Conservation (phyloP, 1,284 basidiomycete species). For the Ustilago sp. region DNA sequence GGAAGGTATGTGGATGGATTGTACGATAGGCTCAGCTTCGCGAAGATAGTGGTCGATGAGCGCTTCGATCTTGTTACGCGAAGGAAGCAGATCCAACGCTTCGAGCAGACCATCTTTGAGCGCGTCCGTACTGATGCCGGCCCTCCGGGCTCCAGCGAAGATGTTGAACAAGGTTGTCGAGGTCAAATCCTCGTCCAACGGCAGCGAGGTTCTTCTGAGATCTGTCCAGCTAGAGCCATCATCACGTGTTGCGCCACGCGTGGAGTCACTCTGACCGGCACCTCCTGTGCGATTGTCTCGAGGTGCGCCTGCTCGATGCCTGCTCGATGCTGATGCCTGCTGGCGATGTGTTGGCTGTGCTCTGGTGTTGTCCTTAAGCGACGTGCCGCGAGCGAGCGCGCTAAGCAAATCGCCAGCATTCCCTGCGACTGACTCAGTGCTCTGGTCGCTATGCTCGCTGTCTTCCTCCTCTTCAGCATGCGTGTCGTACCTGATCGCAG, state of each 20-base stretch:
- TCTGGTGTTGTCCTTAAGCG: conserved; percentile 22
- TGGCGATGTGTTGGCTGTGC: conserved; percentile 3
- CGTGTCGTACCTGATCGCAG: background rate
- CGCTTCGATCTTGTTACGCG: conserved; percentile 33
- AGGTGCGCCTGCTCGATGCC: background rate
- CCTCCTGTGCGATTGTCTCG: background rate
- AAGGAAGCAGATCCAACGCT: conserved; percentile 27
- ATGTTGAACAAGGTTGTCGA: conserved; percentile 27
- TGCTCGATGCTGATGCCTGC: background rate
- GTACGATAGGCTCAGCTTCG: conserved; percentile 44
- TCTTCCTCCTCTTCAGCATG: conserved; percentile 22
- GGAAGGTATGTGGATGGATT: conserved; percentile 35
- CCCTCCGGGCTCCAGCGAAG: conserved; percentile 1
- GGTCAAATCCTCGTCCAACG: conserved; percentile 9
- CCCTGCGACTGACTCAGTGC: conserved; percentile 33
- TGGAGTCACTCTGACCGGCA: background rate
- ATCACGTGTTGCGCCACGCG: background rate
- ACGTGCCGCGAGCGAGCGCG: conserved; percentile 27
- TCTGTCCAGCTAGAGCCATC: background rate
- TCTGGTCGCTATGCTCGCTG: conserved; percentile 42
- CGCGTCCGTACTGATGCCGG: background rate
- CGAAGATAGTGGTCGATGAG: conserved; percentile 40
- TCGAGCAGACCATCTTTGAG: conserved; percentile 15
- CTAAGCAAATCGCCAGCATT: conserved; percentile 37
- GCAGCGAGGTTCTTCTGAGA: background rate